Evolutionary conservation across 2,329 filamentous ascomycete species (phyloP), one percentile per base, ranked within the genome.

Genomic region (Sarocladiaceae sp.): DNA sequence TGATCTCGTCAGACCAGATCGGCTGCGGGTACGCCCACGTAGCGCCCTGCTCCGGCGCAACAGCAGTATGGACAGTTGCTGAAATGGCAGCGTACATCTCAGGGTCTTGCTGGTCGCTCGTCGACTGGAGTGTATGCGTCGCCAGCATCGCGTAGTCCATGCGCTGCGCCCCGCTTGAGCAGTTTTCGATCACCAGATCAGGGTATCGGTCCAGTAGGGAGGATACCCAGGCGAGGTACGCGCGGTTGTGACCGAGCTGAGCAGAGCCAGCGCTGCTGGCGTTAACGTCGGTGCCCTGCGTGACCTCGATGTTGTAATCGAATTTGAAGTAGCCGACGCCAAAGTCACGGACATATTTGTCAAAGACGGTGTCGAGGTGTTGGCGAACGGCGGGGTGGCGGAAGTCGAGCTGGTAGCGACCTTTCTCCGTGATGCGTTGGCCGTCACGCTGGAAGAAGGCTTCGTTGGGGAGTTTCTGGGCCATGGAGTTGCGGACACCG

Each of bases 231-330:
- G 29, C 20, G 2, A 64, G 52, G 23, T 64, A 65, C 2, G 58
- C 58, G 6, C 59, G 54, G 1, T 62, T 51, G 45, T 65, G 61
- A 2, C 51, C 53, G 2, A 64, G 49, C 2, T 56, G 55, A 1
- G 46, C 59, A 0, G 49, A 49, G 1, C 62, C 60, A 0, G 55
- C 32, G 40, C 50, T 55, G 23, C 44, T 48, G 21, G 33, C 31
- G 39, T 51, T 26, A 21, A 54, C 24, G 33, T 64, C 60, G 1
- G 60, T 63, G 6, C 60, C 61, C 32, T 61, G 55, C 0, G 53
- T 51, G 13, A 62, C 56, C 3, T 64, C 61, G 24, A 64, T 60
- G 32, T 64, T 64, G 46, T 64, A 63, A 47, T 64, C 61, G 33
- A 64, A 63, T 33, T 63, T 64, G 52, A 64, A 63, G 39, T 59